A percentile compares a stretch with the other conserved stretches of the same genome.
Conservation (phyloP, 1,284 basidiomycete species). For the Somion occarium region DNA sequence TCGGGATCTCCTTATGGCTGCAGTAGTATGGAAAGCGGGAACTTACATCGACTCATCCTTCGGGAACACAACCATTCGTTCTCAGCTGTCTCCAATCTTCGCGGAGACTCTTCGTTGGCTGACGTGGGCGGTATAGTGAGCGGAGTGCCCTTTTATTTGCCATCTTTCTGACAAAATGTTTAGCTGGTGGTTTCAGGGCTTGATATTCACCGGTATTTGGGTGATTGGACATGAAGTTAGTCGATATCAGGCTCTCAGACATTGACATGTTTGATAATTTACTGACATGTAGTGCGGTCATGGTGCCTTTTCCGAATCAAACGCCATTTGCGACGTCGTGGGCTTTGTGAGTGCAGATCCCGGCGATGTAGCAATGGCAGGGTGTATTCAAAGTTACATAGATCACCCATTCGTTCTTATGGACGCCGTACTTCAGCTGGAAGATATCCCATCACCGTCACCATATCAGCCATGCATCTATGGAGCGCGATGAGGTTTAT, state of each 20-base stretch:
- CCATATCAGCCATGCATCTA: slow-evolving; percentile 32
- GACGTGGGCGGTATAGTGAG: slow-evolving; percentile 29
- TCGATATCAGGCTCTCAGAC: background rate
- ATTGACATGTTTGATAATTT: background rate
- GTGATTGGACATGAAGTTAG: slow-evolving; percentile 12
- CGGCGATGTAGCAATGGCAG: too few relatives aligned
- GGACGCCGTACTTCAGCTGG: slow-evolving; percentile 39
- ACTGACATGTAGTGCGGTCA: slow-evolving; percentile 8
- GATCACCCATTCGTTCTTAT: slow-evolving; percentile 28
- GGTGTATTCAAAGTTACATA: too few relatives aligned
- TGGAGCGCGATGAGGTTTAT: slow-evolving; percentile 60
- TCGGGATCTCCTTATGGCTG: slow-evolving; percentile 8
- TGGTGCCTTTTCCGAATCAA: slow-evolving; percentile 9
- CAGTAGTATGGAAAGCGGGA: slow-evolving; percentile 3
- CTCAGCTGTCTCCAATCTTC: slow-evolving; percentile 23
- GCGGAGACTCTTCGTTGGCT: slow-evolving; percentile 33
- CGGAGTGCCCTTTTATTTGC: background rate
- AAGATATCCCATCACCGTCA: slow-evolving; percentile 36
- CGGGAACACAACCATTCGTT: slow-evolving; percentile 7
- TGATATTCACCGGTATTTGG: slow-evolving; percentile 12
- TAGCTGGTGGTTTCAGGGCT: slow-evolving; percentile 45
- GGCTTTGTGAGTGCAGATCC: slow-evolving; percentile 7
- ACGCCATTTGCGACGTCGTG: slow-evolving; percentile 7
- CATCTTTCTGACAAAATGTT: background rate
- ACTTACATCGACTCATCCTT: slow-evolving; percentile 8